Evolutionary conservation across 2,329 filamentous ascomycete species (phyloP), one percentile per base, ranked within the genome.

Genomic region (Lachnellula subtilissima): DNA sequence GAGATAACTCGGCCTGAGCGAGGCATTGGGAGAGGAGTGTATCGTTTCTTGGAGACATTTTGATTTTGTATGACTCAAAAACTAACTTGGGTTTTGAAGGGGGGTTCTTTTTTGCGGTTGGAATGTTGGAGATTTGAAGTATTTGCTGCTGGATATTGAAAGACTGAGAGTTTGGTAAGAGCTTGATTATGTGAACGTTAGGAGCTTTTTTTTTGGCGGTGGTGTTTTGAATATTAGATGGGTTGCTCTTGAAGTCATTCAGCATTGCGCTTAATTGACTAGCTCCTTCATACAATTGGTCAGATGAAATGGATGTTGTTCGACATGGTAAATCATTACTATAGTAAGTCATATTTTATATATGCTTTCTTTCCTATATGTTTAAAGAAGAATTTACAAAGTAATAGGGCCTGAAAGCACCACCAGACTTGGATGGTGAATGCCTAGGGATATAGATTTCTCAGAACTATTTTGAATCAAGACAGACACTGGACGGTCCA

Each of bases 1-100:
- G 74, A 14, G 76, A 80, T 48, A 73, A 71, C 28, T 74, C 66
- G 50, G 78, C 78, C 71, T 81, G 75, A 69, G 78, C 74, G 49
- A 80, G 73, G 71, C 78, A 80, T 25, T 78, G 71, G 56, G 70
- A 75, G 50, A 80, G 71, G 60, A 78, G 79, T 53, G 71, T 72
- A 60, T 81, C 75, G 61, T 73, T 75, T 22, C 59, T 54, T 52
- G 63, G 54, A 60, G 61, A 64, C 64, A 66, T 66, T 54, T 59
- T 61, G 42, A 51, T 23, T 37, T 49, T 8, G n/a, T 48, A 52
- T 17, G 48, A 19, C 17, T 52, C 14, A 37, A 32, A 19, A 19
- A 19, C 25, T 22, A 32, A 42, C 11, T 35, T 45, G 52, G 48
- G 52, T 51, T 46, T 43, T 17, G 17, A 40, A 47, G 46, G 28